Base-by-base conservation (phyloP, 2,329 filamentous ascomycete genomes). In the Epichloe brachyelytri region DNA sequence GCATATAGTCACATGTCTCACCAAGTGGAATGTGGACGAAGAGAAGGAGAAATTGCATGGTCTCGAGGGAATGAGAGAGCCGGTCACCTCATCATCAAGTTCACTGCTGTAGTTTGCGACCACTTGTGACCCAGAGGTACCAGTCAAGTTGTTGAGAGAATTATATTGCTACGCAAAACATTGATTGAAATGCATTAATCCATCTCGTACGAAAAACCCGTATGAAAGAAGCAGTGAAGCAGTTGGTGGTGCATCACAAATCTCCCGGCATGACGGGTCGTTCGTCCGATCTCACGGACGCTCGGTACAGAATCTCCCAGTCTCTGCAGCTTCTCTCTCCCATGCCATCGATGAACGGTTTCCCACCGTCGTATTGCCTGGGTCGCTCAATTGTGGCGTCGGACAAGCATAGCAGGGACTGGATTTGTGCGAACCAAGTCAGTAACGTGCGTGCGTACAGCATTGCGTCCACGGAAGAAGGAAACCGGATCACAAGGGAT, bases 21-120 rank as follows among this genome's bases (percentile, higher is more conserved):
- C 41, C 5, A 20, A 48, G 34, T 4, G 11, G 22, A 40, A 46
- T 10, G 17, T 39, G 41, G 36, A 26, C 6, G 6, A 46, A 47
- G 46, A 44, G 46, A 49, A 52, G 43, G 51, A 56, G 50, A 53
- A 17, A 48, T 48, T 57, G 56, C 55, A 53, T 52, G 53, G 48
- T 52, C 52, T 66, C 14, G 65, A 65, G 65, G 65, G 62, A 67
- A 67, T 67, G 59, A 64, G 63, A 67, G 30, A 65, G 52, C 62
- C 59, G 60, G 61, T 62, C 62, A 60, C 64, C 65, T 67, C 65
- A 65, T 67, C 65, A 65, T 15, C 57, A 46, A 12, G 26, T 15
- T 33, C 14, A 43, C 19, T 40, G n/a, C 17, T 11, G 15, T 39
- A 17, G 15, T 39, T 30, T 30, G 26, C 26, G 3, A 30, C 26